These are phyloP conservation scores for Vitis hybrid DNA, from an alignment of 177 flowering plant species.

Conservation along the genomic window DNA sequence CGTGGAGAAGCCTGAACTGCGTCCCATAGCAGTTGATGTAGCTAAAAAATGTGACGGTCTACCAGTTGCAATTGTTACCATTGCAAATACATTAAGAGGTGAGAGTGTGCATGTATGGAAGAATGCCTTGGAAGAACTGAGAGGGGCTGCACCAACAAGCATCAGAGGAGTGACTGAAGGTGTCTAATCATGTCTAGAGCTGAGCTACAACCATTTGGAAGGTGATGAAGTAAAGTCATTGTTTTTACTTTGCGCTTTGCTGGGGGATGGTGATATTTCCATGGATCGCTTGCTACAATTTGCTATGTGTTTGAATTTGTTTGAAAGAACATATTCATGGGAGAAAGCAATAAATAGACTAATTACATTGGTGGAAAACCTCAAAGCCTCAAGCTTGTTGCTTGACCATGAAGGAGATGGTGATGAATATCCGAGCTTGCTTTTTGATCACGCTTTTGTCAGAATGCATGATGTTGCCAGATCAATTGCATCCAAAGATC, in stretches of 20 bases:
- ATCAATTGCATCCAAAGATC: constrained; percentile 9
- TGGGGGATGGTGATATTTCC: background rate
- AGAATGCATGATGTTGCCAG: constrained; percentile 22
- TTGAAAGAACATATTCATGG: background rate
- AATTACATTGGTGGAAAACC: background rate
- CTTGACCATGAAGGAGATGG: background rate
- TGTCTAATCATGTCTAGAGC: constrained; percentile 10
- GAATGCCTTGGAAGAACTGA: constrained; percentile 24
- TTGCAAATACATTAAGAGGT: constrained; percentile 24
- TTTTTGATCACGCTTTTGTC: too few species aligned
- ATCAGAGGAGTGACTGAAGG: background rate
- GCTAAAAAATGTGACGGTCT: constrained; percentile 28
- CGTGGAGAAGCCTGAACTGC: background rate
- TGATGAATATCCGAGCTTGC: background rate
- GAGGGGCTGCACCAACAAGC: background rate
- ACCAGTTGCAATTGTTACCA: constrained; percentile 29
- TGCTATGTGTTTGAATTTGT: constrained; percentile 12
- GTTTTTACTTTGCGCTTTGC: constrained; percentile 20
- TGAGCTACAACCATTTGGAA: constrained; percentile 13
- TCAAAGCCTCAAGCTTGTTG: constrained; percentile 18
- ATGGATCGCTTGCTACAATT: constrained; percentile 7
- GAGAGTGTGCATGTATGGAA: constrained; percentile 10
- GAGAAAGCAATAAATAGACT: constrained; percentile 11
- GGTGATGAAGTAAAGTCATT: constrained; percentile 5
- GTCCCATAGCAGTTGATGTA: constrained; percentile 12